Base-by-base conservation (phyloP, 1,284 basidiomycete genomes). In the Ceratobasidium sp. region DNA sequence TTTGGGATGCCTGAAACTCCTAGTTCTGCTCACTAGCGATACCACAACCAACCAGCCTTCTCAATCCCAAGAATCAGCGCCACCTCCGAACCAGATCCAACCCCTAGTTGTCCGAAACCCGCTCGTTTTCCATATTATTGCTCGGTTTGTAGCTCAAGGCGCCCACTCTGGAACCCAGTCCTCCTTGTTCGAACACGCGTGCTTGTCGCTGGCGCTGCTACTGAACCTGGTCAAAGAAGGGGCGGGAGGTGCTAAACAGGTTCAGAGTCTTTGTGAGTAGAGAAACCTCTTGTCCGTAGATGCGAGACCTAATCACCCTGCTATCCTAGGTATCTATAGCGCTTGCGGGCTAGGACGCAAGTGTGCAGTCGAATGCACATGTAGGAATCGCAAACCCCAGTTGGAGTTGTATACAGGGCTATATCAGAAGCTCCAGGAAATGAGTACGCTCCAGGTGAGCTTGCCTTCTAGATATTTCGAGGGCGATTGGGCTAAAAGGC, bases 171-270 rank as follows among this genome's bases (percentile, higher is more conserved):
- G 5, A 11, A 43, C 34, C 37, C 69, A 71, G 17, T 71, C 69
- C 15, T 46, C 56, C 7, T 57, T 59, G 29, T 71, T 92, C 25
- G 92, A 94, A 81, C 86, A 87, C 57, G 83, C 92, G 2, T 94
- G 92, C 82, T 88, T 94, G 32, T 87, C 89, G 8, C 85, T 94
- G 2, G 92, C 90, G 0, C 83, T 93, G 8, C 83, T 93, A 71
- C 92, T 92, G 61, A 94, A 93, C 82, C 84, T 93, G 54, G 88
- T 92, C 0, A 91, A 93, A 81, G 85, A 85, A 9, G 83, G 86
- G n/a, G 84, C 86, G 0, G 83, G 83, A n/a, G 85, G 87, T 4
- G 88, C 87, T 64, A 81, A 85, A 49, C 77, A 84, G 2, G 82
- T 89, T 6, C 85, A 87, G 66, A 84, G 86, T 15, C 86, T 85